phyloP scores from a whole-genome alignment of 1,284 basidiomycete genomes.

The Cutaneotrichosporon spelunceum region DNA sequence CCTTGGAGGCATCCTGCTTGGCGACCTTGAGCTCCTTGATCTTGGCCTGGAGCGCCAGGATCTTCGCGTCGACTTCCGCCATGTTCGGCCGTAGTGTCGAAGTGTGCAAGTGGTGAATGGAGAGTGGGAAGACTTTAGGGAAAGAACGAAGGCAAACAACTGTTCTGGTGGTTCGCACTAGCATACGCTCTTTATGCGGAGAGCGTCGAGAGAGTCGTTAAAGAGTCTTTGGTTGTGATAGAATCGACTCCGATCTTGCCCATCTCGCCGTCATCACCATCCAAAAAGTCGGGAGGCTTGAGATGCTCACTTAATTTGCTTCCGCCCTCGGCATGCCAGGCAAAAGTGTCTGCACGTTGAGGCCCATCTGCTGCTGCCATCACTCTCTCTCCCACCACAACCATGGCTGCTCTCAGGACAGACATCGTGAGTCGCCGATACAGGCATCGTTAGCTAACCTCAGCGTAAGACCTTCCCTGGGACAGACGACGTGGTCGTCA shows the following conservation, averaged over 20 bases:
- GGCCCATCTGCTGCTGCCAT: background rate
- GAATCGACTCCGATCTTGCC: background rate
- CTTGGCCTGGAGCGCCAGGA: slow-evolving; percentile 43
- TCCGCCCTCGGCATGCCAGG: slow-evolving; percentile 8
- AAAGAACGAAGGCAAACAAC: background rate
- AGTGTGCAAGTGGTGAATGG: slow-evolving; percentile 2
- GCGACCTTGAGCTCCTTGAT: slow-evolving; percentile 50
- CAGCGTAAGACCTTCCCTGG: slow-evolving; percentile 69
- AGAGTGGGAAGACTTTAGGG: background rate
- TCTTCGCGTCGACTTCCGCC: slow-evolving; percentile 31
- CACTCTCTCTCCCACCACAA: background rate
- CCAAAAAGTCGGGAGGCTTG: slow-evolving; percentile 17
- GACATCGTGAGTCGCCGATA: slow-evolving; percentile 33
- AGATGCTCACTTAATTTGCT: slow-evolving; percentile 8
- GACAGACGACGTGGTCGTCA: slow-evolving; percentile 89
- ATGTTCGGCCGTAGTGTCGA: slow-evolving; percentile 8
- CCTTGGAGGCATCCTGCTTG: slow-evolving; percentile 46
- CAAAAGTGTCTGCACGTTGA: background rate
- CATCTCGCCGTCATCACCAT: background rate
- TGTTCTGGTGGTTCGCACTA: slow-evolving; percentile 15
- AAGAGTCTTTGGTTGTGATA: background rate
- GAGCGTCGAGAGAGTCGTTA: background rate
- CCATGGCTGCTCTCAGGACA: slow-evolving; percentile 32
- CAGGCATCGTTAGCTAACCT: background rate
- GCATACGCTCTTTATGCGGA: slow-evolving; percentile 17